Percentiles rank a stretch among this genome's conserved stretches.
Evolutionary conservation across 75 land plant genomes (phyloP).

Genomic region (Ceratopteris richardii): DNA sequence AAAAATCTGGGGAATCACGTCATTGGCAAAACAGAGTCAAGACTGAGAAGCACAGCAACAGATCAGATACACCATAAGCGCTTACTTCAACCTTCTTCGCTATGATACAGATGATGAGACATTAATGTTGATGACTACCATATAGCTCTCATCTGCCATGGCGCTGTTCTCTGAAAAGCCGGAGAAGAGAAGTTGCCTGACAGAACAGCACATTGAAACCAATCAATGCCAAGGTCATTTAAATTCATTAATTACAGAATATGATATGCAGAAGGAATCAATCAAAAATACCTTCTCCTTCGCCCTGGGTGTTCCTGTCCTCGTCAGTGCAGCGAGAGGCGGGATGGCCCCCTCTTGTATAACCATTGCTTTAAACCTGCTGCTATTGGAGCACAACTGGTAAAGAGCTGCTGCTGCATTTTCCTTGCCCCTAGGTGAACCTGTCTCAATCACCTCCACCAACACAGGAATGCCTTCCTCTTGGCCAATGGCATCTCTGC

Average conservation of each 20-base stretch:
- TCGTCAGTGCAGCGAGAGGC: slow-evolving; percentile 75
- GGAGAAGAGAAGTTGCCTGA: slow-evolving; percentile 83
- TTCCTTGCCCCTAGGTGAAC: slow-evolving; percentile 60
- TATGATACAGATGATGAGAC: no score
- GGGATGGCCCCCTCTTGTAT: slow-evolving; percentile 94
- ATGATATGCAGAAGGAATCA: not conserved
- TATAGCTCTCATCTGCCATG: slow-evolving; percentile 53
- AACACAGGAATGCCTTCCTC: slow-evolving; percentile 73
- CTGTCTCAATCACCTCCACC: slow-evolving; percentile 65
- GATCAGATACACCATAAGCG: no score
- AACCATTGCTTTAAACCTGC: slow-evolving; percentile 47
- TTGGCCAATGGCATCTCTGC: slow-evolving; percentile 37
- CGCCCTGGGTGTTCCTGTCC: slow-evolving; percentile 80
- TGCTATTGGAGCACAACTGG: slow-evolving; percentile 46
- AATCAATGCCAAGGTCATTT: not conserved
- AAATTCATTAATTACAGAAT: not conserved
- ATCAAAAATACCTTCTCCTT: slow-evolving; percentile 62
- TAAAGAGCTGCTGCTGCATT: slow-evolving; percentile 52
- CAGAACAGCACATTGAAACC: not conserved
- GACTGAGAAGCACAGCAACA: no score
- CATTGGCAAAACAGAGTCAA: no score
- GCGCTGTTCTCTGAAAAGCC: slow-evolving; percentile 77
- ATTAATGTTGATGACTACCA: not conserved
- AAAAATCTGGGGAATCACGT: no score
- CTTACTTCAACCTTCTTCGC: no score